Percentiles rank a stretch among this genome's conserved stretches.
Conservation (phyloP, 345 rosid species). For the Rhodamnia argentea region DNA sequence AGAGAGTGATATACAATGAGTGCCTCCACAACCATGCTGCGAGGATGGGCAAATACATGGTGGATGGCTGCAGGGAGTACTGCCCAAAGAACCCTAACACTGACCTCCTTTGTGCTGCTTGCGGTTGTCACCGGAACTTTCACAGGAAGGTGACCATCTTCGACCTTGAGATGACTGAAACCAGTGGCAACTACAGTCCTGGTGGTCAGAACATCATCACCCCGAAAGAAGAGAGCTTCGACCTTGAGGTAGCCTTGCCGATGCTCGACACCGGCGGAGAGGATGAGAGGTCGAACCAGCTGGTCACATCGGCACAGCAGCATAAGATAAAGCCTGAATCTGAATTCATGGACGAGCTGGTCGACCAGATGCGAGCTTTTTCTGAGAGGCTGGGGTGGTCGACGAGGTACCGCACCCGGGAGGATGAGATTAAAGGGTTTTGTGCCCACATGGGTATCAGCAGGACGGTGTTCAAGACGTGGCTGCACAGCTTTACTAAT, state of each 20-base stretch:
- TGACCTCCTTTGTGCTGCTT: not conserved
- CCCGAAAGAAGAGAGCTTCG: not conserved
- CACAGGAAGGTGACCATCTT: not conserved
- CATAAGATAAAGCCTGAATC: not conserved
- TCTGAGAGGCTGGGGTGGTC: not conserved
- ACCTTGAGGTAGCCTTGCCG: not conserved
- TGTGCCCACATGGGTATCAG: not conserved
- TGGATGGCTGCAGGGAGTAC: not conserved
- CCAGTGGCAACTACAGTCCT: not conserved
- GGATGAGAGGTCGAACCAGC: not conserved
- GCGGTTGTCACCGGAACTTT: not conserved
- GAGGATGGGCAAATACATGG: not conserved
- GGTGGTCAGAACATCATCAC: not conserved
- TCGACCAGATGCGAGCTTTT: not conserved
- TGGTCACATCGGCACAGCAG: not conserved
- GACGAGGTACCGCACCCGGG: not conserved
- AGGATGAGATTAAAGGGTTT: not conserved
- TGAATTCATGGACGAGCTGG: not conserved
- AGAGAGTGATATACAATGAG: not conserved
- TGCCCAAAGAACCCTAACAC: not conserved
- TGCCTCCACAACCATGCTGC: not conserved
- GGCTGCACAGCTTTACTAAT: not conserved
- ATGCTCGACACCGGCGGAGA: not conserved
- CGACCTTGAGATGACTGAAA: not conserved
- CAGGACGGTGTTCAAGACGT: not conserved